phyloP scores from a whole-genome alignment of 2,329 filamentous ascomycete species.

The Ilyonectria mors-panacis region DNA sequence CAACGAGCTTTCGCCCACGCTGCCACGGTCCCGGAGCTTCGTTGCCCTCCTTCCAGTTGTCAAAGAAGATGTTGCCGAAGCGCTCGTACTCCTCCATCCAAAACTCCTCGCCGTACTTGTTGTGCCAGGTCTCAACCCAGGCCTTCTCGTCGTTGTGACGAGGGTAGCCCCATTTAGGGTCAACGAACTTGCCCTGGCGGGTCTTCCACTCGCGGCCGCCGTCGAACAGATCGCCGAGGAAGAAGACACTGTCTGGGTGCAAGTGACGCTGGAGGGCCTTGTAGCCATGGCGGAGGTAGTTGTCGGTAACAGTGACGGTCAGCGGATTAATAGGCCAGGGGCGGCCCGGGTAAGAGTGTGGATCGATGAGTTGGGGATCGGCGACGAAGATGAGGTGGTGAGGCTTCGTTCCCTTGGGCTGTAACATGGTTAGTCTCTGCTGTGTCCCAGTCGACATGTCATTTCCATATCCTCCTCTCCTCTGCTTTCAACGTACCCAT shows the following conservation, averaged over 20 bases:
- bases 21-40: slow-evolving; percentile 69
- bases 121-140: slow-evolving; percentile 76
- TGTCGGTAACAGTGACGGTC: slow-evolving; percentile 80
- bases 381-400: slow-evolving; percentile 89
- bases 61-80: slow-evolving; percentile 89
- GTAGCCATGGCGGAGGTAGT: slow-evolving; percentile 89
- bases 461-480: not conserved
- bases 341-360: slow-evolving; percentile 93
- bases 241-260: slow-evolving; percentile 89
- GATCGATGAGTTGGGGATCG: slow-evolving; percentile 93
- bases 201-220: slow-evolving; percentile 97
- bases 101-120: slow-evolving; percentile 83
- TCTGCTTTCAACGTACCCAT: slow-evolving; percentile 77
- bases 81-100: slow-evolving; percentile 91
- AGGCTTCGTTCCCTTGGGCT: slow-evolving; percentile 84
- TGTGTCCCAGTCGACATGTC: not conserved
- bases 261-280: slow-evolving; percentile 81
- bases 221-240: slow-evolving; percentile 95
- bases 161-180: slow-evolving; percentile 70
- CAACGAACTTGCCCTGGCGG: slow-evolving; percentile 69
- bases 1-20: slow-evolving; percentile 82
- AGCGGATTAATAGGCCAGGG: slow-evolving; percentile 71
- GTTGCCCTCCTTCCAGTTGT: slow-evolving; percentile 74
- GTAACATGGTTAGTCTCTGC: slow-evolving; percentile 39
- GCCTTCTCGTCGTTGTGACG: slow-evolving; percentile 67